These are phyloP conservation scores for Pseudisothecium myosuroides DNA, from an alignment of 225 moss, liverwort and hornwort species.

Conservation along the genomic window DNA sequence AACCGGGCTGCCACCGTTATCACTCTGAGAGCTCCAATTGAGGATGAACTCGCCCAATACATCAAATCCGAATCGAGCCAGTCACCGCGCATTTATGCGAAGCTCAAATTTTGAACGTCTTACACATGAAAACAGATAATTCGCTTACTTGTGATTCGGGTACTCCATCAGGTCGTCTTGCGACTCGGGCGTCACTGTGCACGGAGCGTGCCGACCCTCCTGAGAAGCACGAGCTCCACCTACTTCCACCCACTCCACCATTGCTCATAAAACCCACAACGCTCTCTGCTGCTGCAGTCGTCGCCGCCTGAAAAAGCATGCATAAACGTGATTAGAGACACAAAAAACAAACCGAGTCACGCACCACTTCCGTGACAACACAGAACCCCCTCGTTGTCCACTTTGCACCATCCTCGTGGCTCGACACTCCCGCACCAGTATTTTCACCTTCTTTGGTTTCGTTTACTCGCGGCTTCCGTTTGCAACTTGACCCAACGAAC, in stretches of 20 bases:
- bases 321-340: neutral
- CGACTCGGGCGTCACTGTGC: neutral
- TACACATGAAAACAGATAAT: neutral
- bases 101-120: neutral
- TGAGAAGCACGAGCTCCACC: neutral
- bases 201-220: neutral
- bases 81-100: neutral
- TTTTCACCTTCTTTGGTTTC: neutral
- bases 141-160: constrained; percentile 1
- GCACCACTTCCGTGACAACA: neutral
- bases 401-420: neutral
- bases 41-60: neutral
- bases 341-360: neutral
- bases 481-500: neutral
- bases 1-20: neutral
- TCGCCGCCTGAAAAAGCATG: neutral
- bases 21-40: neutral
- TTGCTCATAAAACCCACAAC: neutral
- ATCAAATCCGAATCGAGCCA: neutral
- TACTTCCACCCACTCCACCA: neutral
- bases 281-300: neutral
- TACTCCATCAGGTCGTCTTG: neutral
- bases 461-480: neutral
- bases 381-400: neutral
- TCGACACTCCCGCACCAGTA: neutral